phyloP scores from a whole-genome alignment of 441 rosid species.

The Pelargonium myrrhifolium region DNA sequence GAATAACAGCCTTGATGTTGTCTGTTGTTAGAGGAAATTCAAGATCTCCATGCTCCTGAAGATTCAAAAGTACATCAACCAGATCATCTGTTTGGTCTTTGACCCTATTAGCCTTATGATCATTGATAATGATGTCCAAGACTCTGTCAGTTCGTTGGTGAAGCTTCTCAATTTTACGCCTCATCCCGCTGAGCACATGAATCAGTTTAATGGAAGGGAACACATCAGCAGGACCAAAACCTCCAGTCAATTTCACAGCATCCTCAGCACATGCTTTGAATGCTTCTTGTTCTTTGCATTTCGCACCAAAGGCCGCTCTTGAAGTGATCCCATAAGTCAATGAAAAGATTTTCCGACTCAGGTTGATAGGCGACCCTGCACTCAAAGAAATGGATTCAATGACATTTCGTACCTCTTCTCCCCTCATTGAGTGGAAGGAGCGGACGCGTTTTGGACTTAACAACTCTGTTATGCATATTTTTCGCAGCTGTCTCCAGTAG shows the following conservation, averaged over 20 bases:
- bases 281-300: constrained; percentile 11
- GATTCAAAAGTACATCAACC: constrained; percentile 25
- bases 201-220: constrained; percentile 22
- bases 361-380: constrained; percentile 4
- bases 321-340: neutral
- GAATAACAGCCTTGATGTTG: constrained; percentile 23
- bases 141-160: constrained; percentile 13
- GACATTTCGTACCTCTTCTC: constrained; percentile 17
- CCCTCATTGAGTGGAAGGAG: constrained; percentile 19
- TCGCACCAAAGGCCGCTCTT: constrained; percentile 18
- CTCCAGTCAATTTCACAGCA: neutral
- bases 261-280: constrained; percentile 13
- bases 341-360: constrained; percentile 7
- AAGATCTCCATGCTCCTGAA: constrained; percentile 20
- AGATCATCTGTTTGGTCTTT: constrained; percentile 20
- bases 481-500: constrained; percentile 25
- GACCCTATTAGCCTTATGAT: constrained; percentile 12
- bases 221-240: constrained; percentile 20
- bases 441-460: constrained; percentile 15
- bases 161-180: constrained; percentile 7
- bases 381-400: neutral
- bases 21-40: constrained; percentile 15
- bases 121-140: constrained; percentile 19
- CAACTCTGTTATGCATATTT: constrained; percentile 18
- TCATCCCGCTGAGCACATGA: constrained; percentile 14